Percentiles rank a stretch among this genome's conserved stretches.
phyloP scores from a whole-genome alignment of 192 early-diverging fungal species.

The Dispira simplex region DNA sequence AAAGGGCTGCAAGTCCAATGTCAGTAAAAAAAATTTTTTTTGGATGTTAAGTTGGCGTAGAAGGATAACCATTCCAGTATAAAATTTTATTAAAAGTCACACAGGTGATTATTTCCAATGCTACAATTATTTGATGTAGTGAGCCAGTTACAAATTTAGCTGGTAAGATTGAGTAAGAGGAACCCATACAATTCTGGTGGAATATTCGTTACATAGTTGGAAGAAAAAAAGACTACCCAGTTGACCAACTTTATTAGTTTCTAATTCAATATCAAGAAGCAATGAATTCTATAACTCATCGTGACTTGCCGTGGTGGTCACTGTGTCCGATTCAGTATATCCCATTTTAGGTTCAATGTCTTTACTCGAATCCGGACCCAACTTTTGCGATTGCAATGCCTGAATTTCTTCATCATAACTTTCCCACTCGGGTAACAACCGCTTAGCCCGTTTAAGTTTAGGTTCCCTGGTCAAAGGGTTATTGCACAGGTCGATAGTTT shows the following conservation, averaged over 20 bases:
- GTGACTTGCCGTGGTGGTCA: neutral
- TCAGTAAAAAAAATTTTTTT: too few species aligned
- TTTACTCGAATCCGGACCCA: neutral
- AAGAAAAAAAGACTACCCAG: neutral
- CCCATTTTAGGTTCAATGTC: neutral
- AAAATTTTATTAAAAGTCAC: neutral
- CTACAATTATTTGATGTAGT: neutral
- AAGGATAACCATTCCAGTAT: neutral
- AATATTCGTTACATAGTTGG: neutral
- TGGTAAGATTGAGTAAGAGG: neutral
- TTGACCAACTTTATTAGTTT: neutral
- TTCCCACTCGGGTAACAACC: slow-evolving; percentile 92
- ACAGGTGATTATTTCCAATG: neutral
- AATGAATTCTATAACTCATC: neutral
- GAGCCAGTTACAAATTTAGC: neutral
- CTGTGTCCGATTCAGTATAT: neutral
- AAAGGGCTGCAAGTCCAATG: too few species aligned
- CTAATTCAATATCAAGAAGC: neutral
- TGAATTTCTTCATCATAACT: slow-evolving; percentile 60
- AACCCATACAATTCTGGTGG: neutral
- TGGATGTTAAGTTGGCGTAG: neutral
- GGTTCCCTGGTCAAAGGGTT: slow-evolving; percentile 98
- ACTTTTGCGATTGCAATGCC: slow-evolving; percentile 11
- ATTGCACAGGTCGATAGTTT: slow-evolving; percentile 99
- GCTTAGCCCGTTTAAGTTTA: slow-evolving; percentile 84